Percentiles rank a stretch among this genome's conserved stretches.
phyloP scores from a whole-genome alignment of 805 yeast genomes.

The Candida sphagnicola region DNA sequence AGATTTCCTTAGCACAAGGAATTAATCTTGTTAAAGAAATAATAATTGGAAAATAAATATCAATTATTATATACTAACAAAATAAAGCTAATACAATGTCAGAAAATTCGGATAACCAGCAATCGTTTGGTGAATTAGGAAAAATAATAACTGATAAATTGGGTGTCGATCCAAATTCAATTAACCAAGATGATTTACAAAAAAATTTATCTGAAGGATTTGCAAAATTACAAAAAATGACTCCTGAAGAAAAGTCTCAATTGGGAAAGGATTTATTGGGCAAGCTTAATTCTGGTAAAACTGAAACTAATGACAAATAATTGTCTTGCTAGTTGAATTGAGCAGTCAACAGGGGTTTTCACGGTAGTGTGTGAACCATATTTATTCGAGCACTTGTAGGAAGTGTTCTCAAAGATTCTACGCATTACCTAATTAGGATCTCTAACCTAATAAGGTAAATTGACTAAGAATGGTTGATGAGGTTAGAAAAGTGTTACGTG shows the following conservation, averaged over 20 bases:
- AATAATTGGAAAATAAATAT: too few species aligned
- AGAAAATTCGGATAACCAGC: background rate
- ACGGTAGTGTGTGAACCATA: background rate
- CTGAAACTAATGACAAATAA: slow-evolving; percentile 9
- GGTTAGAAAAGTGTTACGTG: too few species aligned
- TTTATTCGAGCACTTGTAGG: too few species aligned
- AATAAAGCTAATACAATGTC: background rate
- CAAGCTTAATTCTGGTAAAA: slow-evolving; percentile 9
- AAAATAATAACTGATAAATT: slow-evolving; percentile 7
- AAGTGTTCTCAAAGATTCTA: too few species aligned
- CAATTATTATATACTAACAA: too few species aligned
- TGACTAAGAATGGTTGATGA: too few species aligned
- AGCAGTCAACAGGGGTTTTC: background rate
- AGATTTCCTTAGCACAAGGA: background rate
- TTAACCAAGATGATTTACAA: slow-evolving; percentile 1
- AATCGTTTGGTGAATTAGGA: slow-evolving; percentile 14
- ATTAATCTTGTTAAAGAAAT: too few species aligned
- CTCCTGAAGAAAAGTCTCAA: slow-evolving; percentile 6
- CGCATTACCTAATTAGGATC: too few species aligned
- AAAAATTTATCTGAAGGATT: slow-evolving; percentile 3
- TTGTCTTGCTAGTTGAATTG: background rate
- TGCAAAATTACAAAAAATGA: slow-evolving; percentile 7
- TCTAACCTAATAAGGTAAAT: too few species aligned
- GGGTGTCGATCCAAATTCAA: background rate
- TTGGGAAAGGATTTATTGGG: slow-evolving; percentile 9